Conservation (phyloP, 805 yeast genomes). For the Starmerella etchellsii region DNA sequence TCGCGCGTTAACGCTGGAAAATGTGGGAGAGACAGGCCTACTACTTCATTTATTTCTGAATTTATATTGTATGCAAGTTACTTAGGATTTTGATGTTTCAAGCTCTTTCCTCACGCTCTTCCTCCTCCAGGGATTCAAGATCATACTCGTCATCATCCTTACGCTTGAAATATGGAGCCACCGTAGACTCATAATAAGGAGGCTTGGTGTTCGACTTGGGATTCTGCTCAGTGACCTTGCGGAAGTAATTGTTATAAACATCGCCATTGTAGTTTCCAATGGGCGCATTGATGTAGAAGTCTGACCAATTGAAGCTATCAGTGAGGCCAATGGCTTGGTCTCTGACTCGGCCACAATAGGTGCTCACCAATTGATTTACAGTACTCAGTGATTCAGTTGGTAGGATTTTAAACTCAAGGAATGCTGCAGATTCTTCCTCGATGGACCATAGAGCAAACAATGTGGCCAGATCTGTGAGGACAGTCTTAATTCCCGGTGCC, state of each 20-base stretch:
- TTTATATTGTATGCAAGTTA: too few species aligned
- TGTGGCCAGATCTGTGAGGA: constrained; percentile 15
- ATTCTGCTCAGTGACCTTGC: constrained; percentile 42
- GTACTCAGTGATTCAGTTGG: constrained; percentile 35
- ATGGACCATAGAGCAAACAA: constrained; percentile 49
- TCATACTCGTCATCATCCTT: constrained; percentile 11
- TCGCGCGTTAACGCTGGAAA: too few species aligned
- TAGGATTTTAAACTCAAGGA: constrained; percentile 49
- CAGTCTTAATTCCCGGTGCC: constrained; percentile 9
- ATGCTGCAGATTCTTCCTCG: constrained; percentile 57
- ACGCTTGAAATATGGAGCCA: constrained; percentile 26
- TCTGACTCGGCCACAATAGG: constrained; percentile 40
- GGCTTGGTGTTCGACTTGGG: constrained; percentile 37
- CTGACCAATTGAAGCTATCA: constrained; percentile 69
- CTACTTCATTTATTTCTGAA: too few species aligned
- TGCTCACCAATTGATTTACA: constrained; percentile 33
- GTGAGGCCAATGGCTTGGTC: constrained; percentile 61
- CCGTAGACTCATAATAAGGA: constrained; percentile 33
- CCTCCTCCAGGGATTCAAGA: constrained; percentile 15
- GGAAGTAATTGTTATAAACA: constrained; percentile 63
- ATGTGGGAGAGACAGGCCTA: too few species aligned
- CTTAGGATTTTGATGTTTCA: too few species aligned
- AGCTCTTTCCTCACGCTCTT: constrained; percentile 13
- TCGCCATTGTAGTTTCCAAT: constrained; percentile 71
- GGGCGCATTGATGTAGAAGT: constrained; percentile 64